Base-by-base conservation (phyloP, 768 basidiomycete genomes). In the Plicaturopsis crispa region DNA sequence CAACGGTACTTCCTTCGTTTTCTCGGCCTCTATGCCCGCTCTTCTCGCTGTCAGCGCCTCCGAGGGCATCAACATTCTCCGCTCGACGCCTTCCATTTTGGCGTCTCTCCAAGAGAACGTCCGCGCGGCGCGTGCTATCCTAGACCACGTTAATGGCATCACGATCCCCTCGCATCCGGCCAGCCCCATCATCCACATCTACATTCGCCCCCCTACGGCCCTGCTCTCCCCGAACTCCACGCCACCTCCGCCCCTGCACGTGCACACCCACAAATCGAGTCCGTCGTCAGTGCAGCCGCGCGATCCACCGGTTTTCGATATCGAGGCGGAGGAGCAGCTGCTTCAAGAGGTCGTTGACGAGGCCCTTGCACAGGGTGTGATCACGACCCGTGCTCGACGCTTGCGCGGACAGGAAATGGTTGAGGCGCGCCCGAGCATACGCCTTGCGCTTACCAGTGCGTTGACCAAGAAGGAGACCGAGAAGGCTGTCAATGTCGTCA, bases 271-370 rank as follows among this genome's bases (percentile, higher is more conserved):
- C 14, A 28, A 28, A 28, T 28, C 26, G 8, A 28, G 14, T 14
- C 26, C 26, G 10, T 8, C 26, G 10, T 28, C 26, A 8, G 14
- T 28, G 8, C 24, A 52, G 31, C 19, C 44, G 47, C 70, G 72
- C 4, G 77, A 80, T 50, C 73, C 75, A 1, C 48, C 59, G 2
- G 67, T 72, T 0, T 73, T 72, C 52, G 74, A 86, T 46, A 62
- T 73, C 32, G 75, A 72, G 16, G 56, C 56, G 11, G 93, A 98
- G 57, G 93, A 98, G 53, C 63, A 67, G 28, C 40, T 90, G 18
- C 55, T 99, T 48, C 93, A 98, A 61, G 90, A 94, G 37, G 78
- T 98, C 10, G 91, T 97, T 11, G 94, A 97, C 43, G 88, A 96
- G 52, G 72, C 75, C 1, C 63, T 90, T 30, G 64, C 66, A 5